Conservation (phyloP, 352 stramenopile species). For the Globisporangium takayamanum region DNA sequence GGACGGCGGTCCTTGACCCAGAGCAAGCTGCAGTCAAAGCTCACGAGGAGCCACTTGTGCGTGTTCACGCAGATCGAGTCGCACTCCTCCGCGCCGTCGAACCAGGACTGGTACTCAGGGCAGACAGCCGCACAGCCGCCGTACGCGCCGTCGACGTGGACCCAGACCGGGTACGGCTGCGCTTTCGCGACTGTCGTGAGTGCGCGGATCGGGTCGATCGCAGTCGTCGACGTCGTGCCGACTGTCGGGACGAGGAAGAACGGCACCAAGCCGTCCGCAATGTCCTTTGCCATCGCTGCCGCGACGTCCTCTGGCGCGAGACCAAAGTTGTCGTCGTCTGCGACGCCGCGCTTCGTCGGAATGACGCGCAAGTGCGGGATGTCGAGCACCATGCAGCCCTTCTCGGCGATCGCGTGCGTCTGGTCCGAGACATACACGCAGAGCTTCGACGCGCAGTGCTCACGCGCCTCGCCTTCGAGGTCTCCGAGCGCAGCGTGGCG, state of each 20-base stretch:
- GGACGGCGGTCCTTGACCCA: slow-evolving; percentile 33
- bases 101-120: slow-evolving; percentile 16
- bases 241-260: too few relatives aligned
- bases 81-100: slow-evolving; percentile 47
- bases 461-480: too few relatives aligned
- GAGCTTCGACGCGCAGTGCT: slow-evolving; percentile 14
- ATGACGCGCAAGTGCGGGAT: slow-evolving; percentile 50
- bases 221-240: too few relatives aligned
- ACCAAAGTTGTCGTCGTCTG: slow-evolving; percentile 9
- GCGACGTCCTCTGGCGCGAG: too few relatives aligned
- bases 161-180: too few relatives aligned
- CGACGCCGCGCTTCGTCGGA: slow-evolving; percentile 36
- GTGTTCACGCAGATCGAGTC: slow-evolving; percentile 70
- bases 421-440: slow-evolving; percentile 67
- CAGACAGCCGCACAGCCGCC: too few relatives aligned
- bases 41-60: slow-evolving; percentile 73
- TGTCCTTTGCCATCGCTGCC: too few relatives aligned
- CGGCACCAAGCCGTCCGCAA: too few relatives aligned
- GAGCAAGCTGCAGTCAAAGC: slow-evolving; percentile 33
- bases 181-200: too few relatives aligned
- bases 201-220: too few relatives aligned
- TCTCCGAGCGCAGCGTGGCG: too few relatives aligned
- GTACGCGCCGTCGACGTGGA: too few relatives aligned
- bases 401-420: slow-evolving; percentile 60
- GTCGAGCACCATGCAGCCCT: slow-evolving; percentile 63